Evolutionary conservation across 2,329 filamentous ascomycete species (phyloP).

Genomic region (Myriangium duriaei): DNA sequence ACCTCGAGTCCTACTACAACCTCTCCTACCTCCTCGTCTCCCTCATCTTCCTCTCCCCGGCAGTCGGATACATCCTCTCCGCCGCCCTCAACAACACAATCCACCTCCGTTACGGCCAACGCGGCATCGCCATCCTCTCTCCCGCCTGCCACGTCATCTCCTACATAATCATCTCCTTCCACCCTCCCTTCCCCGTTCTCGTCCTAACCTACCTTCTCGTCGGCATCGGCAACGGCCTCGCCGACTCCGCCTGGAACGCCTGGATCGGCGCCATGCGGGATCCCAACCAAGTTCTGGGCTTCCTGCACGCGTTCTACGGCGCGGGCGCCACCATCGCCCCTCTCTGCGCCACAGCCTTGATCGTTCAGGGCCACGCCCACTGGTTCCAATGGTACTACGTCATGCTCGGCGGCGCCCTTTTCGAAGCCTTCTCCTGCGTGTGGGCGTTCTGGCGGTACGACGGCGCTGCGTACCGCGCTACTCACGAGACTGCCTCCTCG

Average conservation of each 20-base stretch:
- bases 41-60: slow-evolving; percentile 53
- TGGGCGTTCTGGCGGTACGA: slow-evolving; percentile 50
- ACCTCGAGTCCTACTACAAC: slow-evolving; percentile 47
- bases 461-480: slow-evolving; percentile 41
- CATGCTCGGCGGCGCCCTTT: slow-evolving; percentile 45
- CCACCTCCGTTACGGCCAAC: slow-evolving; percentile 54
- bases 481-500: slow-evolving; percentile 27
- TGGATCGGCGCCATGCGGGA: slow-evolving; percentile 56
- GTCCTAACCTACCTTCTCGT: slow-evolving; percentile 48
- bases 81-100: slow-evolving; percentile 53
- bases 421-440: slow-evolving; percentile 40
- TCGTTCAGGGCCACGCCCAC: slow-evolving; percentile 42
- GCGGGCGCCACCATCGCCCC: slow-evolving; percentile 54
- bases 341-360: slow-evolving; percentile 55
- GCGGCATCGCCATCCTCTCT: slow-evolving; percentile 52
- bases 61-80: slow-evolving; percentile 51
- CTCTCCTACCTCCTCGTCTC: slow-evolving; percentile 52
- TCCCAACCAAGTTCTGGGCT: slow-evolving; percentile 57
- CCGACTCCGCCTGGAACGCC: slow-evolving; percentile 44
- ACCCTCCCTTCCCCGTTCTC: slow-evolving; percentile 53
- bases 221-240: slow-evolving; percentile 55
- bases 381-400: slow-evolving; percentile 66
- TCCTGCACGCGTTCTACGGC: slow-evolving; percentile 57
- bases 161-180: slow-evolving; percentile 49
- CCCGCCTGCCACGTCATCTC: slow-evolving; percentile 47